Percentiles rank a stretch among this genome's conserved stretches.
These are phyloP conservation scores for Barnettozyma vustinii DNA, from an alignment of 805 yeast genomes.

Conservation along the genomic window DNA sequence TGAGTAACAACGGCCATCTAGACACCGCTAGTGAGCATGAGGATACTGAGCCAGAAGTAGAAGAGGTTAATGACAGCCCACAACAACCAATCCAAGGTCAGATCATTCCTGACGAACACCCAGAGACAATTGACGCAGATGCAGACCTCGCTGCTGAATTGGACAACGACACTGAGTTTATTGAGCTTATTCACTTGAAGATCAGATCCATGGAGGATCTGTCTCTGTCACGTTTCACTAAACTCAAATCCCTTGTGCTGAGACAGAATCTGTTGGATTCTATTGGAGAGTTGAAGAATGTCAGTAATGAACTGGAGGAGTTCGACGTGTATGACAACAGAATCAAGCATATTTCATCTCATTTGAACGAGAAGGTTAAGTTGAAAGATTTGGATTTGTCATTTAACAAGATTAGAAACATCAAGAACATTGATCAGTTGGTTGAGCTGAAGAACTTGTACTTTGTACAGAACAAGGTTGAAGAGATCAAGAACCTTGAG, in stretches of 20 bases:
- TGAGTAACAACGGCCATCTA: neutral
- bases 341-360: conserved; percentile 77
- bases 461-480: conserved; percentile 84
- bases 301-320: conserved; percentile 59
- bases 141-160: conserved; percentile 51
- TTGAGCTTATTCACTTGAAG: conserved; percentile 69
- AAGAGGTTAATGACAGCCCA: conserved; percentile 3
- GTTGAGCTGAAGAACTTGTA: conserved; percentile 61
- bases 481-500: conserved; percentile 62
- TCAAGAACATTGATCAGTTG: conserved; percentile 68
- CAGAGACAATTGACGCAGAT: conserved; percentile 63
- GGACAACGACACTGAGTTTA: conserved; percentile 50
- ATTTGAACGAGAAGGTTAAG: conserved; percentile 51
- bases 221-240: conserved; percentile 48
- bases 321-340: conserved; percentile 90
- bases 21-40: conserved; percentile 21
- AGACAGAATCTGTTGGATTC: conserved; percentile 80
- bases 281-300: conserved; percentile 61
- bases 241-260: conserved; percentile 58
- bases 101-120: conserved; percentile 30
- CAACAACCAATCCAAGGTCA: conserved; percentile 15
- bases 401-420: conserved; percentile 82
- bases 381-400: conserved; percentile 71
- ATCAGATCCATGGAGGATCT: conserved; percentile 59
- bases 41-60: conserved; percentile 19